Evolutionary conservation across 2,329 filamentous ascomycete genomes (phyloP), one percentile per base, ranked within the genome.

Genomic region (Remersonia thermophila): DNA sequence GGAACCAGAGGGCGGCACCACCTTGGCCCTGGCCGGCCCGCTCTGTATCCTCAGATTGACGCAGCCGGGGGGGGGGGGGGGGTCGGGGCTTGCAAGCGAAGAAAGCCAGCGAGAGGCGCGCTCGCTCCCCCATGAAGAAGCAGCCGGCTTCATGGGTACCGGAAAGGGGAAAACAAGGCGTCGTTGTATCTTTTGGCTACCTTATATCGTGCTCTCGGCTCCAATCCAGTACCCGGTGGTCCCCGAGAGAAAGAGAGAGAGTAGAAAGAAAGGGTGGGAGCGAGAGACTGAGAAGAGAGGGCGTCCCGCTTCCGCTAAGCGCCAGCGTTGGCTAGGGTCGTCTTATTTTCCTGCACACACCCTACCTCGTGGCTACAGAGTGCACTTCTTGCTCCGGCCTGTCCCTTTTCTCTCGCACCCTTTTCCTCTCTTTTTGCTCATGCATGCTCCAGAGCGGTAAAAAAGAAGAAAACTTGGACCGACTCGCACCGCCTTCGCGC

Each of bases 321-420:
- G 63, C 63, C 60, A 54, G 40, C 35, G 55, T 49, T 56, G 61
- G 56, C 56, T 55, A 56, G 62, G 54, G 53, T 51, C 55, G 55
- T 58, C 53, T 57, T 56, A 52, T 56, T 52, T 54, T 51, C 51
- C 50, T 52, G 49, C 55, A 57, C 56, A 59, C 20, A 23, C 20
- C 20, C 20, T 23, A 57, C 56, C 46, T 40, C 44, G 33, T 37
- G 41, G 42, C 41, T 39, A 44, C 41, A 30, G 35, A 37, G 40
- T 44, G 33, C 20, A 27, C 39, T 42, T 40, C 38, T 37, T 39
- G 34, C 36, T 35, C 20, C 38, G 40, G 25, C 27, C 26, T 38
- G 40, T 42, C 36, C 35, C 33, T 32, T 40, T 40, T 11, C 30
- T 41, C 37, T 40, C 43, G 40, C 39, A 34, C 23, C 31, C 27